Conservation (phyloP, 169 alveolate genomes). For the Eimeria sp. region DNA sequence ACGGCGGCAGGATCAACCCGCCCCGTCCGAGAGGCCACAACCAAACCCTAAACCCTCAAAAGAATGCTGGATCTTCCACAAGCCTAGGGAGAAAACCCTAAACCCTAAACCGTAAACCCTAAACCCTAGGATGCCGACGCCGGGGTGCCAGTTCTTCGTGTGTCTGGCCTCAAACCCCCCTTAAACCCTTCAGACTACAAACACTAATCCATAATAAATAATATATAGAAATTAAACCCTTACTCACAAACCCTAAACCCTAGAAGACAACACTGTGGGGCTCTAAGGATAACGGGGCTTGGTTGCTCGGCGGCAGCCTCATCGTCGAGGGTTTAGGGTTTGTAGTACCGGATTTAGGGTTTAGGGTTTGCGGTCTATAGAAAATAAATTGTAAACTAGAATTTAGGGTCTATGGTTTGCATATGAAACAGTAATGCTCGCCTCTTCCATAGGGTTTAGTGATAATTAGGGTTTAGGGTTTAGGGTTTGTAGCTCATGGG, state of each 20-base stretch:
- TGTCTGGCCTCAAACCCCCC: neutral
- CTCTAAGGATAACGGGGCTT: neutral
- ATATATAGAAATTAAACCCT: no score
- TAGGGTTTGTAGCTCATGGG: neutral
- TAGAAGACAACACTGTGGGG: constrained; percentile 34
- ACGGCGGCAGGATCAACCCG: neutral
- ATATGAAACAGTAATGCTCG: no score
- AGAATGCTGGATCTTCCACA: neutral
- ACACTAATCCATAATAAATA: constrained; percentile 1
- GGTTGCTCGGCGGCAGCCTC: neutral
- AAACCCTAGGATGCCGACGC: neutral
- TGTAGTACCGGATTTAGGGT: neutral
- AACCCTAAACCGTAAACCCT: constrained; percentile 42
- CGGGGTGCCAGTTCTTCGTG: neutral
- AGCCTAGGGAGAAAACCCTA: neutral
- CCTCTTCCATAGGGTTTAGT: neutral
- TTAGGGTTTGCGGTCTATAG: neutral
- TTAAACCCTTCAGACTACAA: neutral
- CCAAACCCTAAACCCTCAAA: constrained; percentile 18
- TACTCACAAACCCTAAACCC: neutral
- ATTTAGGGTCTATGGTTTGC: constrained; percentile 25
- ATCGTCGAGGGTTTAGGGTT: constrained; percentile 13
- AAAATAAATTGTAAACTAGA: neutral
- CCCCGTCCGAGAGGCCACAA: neutral
- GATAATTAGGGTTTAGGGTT: neutral